Conservation (phyloP, 345 rosid genomes). For the Litchi chinensis region DNA sequence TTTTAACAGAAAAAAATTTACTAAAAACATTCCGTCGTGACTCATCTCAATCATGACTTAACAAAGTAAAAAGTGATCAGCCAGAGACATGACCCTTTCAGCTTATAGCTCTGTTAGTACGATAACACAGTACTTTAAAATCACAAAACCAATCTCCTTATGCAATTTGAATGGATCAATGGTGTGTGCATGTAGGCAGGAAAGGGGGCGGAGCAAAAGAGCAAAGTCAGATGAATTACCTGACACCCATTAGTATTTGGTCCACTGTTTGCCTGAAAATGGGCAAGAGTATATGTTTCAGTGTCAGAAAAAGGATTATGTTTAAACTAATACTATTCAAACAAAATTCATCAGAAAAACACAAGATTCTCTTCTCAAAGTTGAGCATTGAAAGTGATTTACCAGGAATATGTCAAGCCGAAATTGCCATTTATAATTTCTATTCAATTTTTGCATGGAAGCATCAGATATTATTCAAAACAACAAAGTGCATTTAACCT, state of each 20-base stretch:
- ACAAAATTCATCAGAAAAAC: not conserved
- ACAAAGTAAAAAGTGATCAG: not conserved
- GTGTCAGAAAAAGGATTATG: not conserved
- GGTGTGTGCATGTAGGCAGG: constrained; percentile 7
- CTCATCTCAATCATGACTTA: constrained; percentile 3
- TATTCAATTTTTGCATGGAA: not conserved
- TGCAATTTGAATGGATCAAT: not conserved
- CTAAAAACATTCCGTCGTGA: not conserved
- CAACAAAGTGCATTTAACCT: not conserved
- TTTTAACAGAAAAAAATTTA: not conserved
- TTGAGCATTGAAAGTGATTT: constrained; percentile 9
- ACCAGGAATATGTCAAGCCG: not conserved
- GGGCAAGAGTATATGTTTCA: constrained; percentile 13
- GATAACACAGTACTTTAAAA: not conserved
- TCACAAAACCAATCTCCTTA: not conserved
- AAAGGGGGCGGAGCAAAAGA: not conserved
- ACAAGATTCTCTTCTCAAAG: not conserved
- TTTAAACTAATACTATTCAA: not conserved
- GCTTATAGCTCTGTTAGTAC: not conserved
- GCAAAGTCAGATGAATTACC: constrained; percentile 40
- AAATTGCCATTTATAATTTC: not conserved
- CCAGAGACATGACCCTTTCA: not conserved
- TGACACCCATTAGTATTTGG: constrained; percentile 86
- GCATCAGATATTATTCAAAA: not conserved
- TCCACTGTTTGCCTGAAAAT: constrained; percentile 89